Percentiles rank a stretch among this genome's conserved stretches.
Conservation (phyloP, 495 filamentous ascomycete genomes). For the Penicillium canescens region DNA sequence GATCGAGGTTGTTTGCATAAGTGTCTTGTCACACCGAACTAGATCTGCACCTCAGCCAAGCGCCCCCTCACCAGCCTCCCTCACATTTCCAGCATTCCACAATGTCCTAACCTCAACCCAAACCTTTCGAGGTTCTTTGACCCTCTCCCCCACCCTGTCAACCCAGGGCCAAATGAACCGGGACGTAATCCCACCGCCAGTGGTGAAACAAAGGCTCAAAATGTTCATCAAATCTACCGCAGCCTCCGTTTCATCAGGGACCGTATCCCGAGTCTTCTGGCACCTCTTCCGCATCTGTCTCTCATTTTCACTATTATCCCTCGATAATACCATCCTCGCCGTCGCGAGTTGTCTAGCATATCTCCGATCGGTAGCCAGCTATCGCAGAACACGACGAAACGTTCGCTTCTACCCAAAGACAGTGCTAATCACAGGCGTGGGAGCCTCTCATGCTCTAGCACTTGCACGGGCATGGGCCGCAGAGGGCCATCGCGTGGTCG, state of each 20-base stretch:
- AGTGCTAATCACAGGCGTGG: conserved; percentile 70
- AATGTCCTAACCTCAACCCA: neutral
- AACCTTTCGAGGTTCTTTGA: neutral
- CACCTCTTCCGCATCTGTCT: conserved; percentile 33
- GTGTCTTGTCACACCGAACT: conserved; percentile 6
- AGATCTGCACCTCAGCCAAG: conserved; percentile 9
- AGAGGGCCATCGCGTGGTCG: conserved; percentile 69
- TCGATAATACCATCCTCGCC: conserved; percentile 52
- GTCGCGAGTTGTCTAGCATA: conserved; percentile 25
- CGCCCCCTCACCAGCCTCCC: neutral
- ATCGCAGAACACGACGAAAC: conserved; percentile 33
- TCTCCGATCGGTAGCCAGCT: conserved; percentile 10
- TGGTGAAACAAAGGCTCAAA: neutral
- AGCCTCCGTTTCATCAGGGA: conserved; percentile 2
- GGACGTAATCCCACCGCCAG: neutral
- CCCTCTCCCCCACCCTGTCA: too few relatives aligned
- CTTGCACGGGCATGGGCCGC: conserved; percentile 67
- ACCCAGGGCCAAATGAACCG: neutral
- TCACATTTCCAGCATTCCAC: neutral
- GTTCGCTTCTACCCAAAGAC: conserved; percentile 54
- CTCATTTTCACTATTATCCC: conserved; percentile 51
- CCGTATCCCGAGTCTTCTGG: conserved; percentile 16
- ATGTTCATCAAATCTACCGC: conserved; percentile 11
- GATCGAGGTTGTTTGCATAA: neutral
- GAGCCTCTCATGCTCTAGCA: conserved; percentile 65